phyloP scores from a whole-genome alignment of 2,329 filamentous ascomycete genomes.

The Cercospora citrullina region DNA sequence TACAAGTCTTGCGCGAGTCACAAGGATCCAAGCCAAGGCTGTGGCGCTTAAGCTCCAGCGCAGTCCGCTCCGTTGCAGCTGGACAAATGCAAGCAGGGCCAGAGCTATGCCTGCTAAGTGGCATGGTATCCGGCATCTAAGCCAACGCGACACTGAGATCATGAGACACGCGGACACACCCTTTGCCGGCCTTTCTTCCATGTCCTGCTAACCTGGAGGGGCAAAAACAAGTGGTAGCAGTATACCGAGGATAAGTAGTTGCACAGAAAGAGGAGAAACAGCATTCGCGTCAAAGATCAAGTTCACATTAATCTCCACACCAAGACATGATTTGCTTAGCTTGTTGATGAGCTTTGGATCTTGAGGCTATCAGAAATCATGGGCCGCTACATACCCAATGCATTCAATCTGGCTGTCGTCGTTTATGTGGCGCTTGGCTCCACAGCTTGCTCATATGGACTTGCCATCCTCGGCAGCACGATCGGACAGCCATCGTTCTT shows the following conservation, averaged over 20 bases:
- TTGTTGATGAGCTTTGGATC: neutral
- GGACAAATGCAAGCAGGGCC: neutral
- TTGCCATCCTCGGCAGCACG: conserved; percentile 46
- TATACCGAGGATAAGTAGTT: neutral
- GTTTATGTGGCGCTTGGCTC: conserved; percentile 34
- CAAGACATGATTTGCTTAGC: neutral
- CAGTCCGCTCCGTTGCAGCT: no score
- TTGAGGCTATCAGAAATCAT: no score
- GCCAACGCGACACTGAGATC: neutral
- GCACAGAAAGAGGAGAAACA: conserved; percentile 1
- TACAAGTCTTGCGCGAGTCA: neutral
- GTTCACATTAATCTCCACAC: no score
- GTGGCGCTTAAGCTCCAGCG: neutral
- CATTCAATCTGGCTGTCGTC: conserved; percentile 26
- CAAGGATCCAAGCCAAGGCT: neutral
- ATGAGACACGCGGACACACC: neutral
- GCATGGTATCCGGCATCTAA: neutral
- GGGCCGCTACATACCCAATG: conserved; percentile 12
- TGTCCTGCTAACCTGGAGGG: neutral
- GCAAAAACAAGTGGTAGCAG: neutral
- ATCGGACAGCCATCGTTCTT: conserved; percentile 52
- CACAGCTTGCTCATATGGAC: conserved; percentile 39
- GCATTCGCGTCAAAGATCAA: no score
- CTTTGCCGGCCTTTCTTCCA: neutral
- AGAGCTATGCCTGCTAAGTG: neutral